Evolutionary conservation across 2,329 filamentous ascomycete genomes (phyloP).

Genomic region (Venturia effusa): DNA sequence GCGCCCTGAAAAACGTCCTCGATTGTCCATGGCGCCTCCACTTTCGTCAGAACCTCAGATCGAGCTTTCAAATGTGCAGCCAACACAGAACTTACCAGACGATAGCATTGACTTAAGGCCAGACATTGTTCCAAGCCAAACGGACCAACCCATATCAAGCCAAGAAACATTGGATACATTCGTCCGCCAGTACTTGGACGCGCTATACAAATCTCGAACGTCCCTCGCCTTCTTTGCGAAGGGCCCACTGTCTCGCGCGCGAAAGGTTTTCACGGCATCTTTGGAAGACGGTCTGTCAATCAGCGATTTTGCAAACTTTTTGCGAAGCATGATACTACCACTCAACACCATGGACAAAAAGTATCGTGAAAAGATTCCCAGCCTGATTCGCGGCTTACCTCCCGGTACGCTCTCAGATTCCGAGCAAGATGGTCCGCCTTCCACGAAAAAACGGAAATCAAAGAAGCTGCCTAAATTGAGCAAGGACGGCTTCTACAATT

Average conservation of each 20-base stretch:
- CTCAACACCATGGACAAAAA: slow-evolving; percentile 66
- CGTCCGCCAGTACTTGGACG: slow-evolving; percentile 29
- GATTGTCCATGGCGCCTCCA: neutral
- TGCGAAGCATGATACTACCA: slow-evolving; percentile 58
- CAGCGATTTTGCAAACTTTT: slow-evolving; percentile 53
- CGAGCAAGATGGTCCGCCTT: slow-evolving; percentile 18
- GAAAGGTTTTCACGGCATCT: slow-evolving; percentile 43
- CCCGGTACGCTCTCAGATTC: slow-evolving; percentile 34
- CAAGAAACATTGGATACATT: slow-evolving; percentile 42
- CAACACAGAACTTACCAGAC: neutral
- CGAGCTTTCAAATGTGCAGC: neutral
- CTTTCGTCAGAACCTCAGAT: neutral
- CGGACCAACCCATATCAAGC: slow-evolving; percentile 12
- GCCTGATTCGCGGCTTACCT: slow-evolving; percentile 48
- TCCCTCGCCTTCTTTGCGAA: slow-evolving; percentile 78
- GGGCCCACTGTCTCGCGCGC: slow-evolving; percentile 64
- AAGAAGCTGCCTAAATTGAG: slow-evolving; percentile 49
- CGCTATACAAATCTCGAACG: slow-evolving; percentile 46
- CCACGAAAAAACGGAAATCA: slow-evolving; percentile 43
- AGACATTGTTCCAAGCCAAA: slow-evolving; percentile 12
- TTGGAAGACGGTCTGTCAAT: slow-evolving; percentile 46
- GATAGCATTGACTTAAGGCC: neutral
- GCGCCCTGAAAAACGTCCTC: slow-evolving; percentile 2
- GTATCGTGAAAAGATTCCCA: slow-evolving; percentile 59
- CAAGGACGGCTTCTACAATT: slow-evolving; percentile 57